phyloP scores from a whole-genome alignment of 352 stramenopile genomes.

The Phytophthora macrochlamydospora region DNA sequence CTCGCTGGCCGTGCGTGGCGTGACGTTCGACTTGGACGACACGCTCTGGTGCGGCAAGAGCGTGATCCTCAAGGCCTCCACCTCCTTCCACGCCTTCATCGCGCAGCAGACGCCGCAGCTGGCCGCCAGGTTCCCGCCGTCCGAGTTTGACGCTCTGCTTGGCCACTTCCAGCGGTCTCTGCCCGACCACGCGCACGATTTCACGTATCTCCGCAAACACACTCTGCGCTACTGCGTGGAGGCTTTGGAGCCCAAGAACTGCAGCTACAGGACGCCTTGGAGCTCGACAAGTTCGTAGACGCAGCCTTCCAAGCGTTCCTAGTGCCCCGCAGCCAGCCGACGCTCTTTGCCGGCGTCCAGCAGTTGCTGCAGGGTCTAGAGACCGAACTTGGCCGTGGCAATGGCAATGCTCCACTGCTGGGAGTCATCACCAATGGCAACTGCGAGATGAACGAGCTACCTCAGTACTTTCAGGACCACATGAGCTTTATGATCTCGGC shows the following conservation, averaged over 20 bases:
- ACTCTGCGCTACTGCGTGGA: constrained; percentile 55
- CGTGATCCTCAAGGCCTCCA: constrained; percentile 51
- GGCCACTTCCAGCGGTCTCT: constrained; percentile 44
- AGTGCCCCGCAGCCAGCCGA: constrained; percentile 55
- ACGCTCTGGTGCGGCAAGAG: constrained; percentile 71
- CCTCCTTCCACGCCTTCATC: constrained; percentile 59
- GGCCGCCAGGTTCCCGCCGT: constrained; percentile 44
- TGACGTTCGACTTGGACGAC: constrained; percentile 86
- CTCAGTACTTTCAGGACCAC: constrained; percentile 42
- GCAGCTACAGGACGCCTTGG: constrained; percentile 17
- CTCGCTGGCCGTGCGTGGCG: constrained; percentile 37
- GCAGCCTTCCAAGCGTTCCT: constrained; percentile 67
- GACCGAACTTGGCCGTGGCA: constrained; percentile 20
- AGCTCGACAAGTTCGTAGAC: constrained; percentile 48
- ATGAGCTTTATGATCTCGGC: constrained; percentile 64
- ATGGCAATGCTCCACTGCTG: constrained; percentile 20
- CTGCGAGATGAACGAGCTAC: constrained; percentile 51
- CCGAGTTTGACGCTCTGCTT: constrained; percentile 48
- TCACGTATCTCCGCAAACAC: constrained; percentile 69
- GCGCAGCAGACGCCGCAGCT: constrained; percentile 35
- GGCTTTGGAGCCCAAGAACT: constrained; percentile 24
- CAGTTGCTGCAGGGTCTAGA: constrained; percentile 49
- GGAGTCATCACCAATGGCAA: constrained; percentile 85
- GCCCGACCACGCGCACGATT: constrained; percentile 63
- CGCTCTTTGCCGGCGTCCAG: constrained; percentile 66